Base-by-base conservation (phyloP, 2,329 filamentous ascomycete genomes). In the Thermothelomyces thermophilus region DNA sequence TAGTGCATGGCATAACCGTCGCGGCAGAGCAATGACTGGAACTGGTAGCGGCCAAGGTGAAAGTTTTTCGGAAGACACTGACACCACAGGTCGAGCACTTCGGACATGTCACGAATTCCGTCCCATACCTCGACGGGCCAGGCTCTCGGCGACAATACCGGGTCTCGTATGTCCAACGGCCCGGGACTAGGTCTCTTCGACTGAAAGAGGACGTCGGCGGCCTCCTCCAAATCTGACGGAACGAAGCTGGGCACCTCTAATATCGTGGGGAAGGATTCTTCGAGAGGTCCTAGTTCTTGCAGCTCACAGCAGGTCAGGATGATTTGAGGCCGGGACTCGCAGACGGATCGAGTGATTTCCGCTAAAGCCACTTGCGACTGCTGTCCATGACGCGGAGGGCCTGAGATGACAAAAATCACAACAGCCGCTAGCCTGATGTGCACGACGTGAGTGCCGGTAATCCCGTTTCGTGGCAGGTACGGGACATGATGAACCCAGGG, bases 401-500 rank as follows among this genome's bases (percentile, higher is more conserved):
- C 74, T 3, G 75, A 76, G 35, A 82, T 72, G 50, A 87, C 76
- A 51, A 86, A 79, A 13, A 87, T 65, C 31, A 86, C 70, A 1
- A 73, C 73, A 41, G 74, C 75, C 3, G 82, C 81, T 48, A 77
- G 70, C 50, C 73, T 74, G 46, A 87, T 74, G 58, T 86, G 85
- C 45, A 74, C 74, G 42, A 75, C 68, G 64, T 90, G 82, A 39
- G 78, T 74, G 19, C 74, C 72, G 2, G 81, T 85, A 63, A 87
- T 80, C 36, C 84, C 83, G 51, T 73, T 66, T 46, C 74, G 73
- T 41, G 80, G 76, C 5, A 81, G 79, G 60, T 87, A 90, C 5
- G 86, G 84, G 37, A 88, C 79, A 62, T 90, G 86, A 17, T 83
- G 79, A 53, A 90, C 73, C 64, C 73, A 74, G 2, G 74, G 68